Percentiles rank a stretch among this genome's conserved stretches.
phyloP scores from a whole-genome alignment of 495 filamentous ascomycete species.

The Penicillium ucsense region DNA sequence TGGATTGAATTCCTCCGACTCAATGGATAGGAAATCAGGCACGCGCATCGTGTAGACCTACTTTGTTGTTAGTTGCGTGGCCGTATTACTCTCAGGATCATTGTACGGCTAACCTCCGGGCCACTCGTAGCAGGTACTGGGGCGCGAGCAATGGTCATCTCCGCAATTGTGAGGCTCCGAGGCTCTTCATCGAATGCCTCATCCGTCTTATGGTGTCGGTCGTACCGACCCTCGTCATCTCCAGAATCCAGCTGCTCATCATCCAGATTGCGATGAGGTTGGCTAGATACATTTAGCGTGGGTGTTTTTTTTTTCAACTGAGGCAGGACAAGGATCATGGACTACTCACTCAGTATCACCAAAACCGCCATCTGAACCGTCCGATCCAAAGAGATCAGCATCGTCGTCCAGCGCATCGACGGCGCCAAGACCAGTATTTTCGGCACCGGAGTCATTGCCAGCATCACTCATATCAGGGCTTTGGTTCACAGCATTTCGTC shows the following conservation, averaged over 20 bases:
- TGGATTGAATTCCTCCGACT: slow-evolving; percentile 62
- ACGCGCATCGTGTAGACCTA: slow-evolving; percentile 73
- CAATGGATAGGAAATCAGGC: slow-evolving; percentile 68
- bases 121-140: slow-evolving; percentile 63
- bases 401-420: slow-evolving; percentile 37
- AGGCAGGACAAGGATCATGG: too few species aligned
- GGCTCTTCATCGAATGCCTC: slow-evolving; percentile 35
- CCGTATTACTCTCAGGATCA: background rate
- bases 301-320: slow-evolving; percentile 2
- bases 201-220: slow-evolving; percentile 41
- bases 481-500: slow-evolving; percentile 20
- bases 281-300: slow-evolving; percentile 26
- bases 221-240: slow-evolving; percentile 53
- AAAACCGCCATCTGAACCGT: slow-evolving; percentile 30
- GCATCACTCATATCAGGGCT: slow-evolving; percentile 25
- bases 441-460: slow-evolving; percentile 12
- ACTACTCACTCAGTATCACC: slow-evolving; percentile 29
- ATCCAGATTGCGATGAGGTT: slow-evolving; percentile 45
- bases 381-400: slow-evolving; percentile 61
- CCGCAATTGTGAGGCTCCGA: slow-evolving; percentile 45
- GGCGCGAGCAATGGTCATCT: slow-evolving; percentile 52
- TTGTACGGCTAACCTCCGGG: slow-evolving; percentile 38
- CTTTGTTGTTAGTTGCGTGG: background rate
- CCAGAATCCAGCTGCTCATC: slow-evolving; percentile 76
- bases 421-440: slow-evolving; percentile 20